Evolutionary conservation across 176 grass and related monocot genomes (phyloP), one percentile per base, ranked within the genome.

Genomic region (Aegilops tauschii): DNA sequence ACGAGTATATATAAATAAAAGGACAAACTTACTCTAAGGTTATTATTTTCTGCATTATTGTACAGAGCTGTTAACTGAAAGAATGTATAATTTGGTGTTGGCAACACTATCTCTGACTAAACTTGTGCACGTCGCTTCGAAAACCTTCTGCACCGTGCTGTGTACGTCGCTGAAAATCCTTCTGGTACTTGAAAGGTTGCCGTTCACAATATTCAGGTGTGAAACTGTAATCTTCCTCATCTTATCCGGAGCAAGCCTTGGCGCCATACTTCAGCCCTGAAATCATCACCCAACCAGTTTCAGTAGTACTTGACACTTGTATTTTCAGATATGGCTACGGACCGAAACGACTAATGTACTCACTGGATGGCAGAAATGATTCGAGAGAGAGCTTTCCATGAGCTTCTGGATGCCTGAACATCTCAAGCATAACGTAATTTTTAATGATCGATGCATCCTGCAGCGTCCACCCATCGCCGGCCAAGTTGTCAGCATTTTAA

Each of bases 401-500:
- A 83, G 80, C 58, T 6, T 42, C 44, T 12, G 44, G 44, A 47
- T 47, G 44, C 11, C 44, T 12, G 44, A 47, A 47, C 44, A 47
- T 11, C 44, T 47, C 47, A 45, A 45, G 42, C 42, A 62, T 90
- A 8, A 91, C 64, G 0, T 52, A 61, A 25, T 98, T 66, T 39
- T 92, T 98, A 30, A 94, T 40, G 5, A 92, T 23, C 1, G 79
- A 80, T 0, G 91, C 88, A 21, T 86, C 79, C 4, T 70, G 91
- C 66, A 92, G 18, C 37, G 45, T 83, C 56, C 69, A 80, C 36
- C 42, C 28, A 32, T 88, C 76, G 25, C 86, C 52, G 21, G 34
- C 54, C 20, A 95, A 68, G 44, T 11, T 45, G 10, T 49, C 45
- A 49, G 12, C 45, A 49, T 1, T 4, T 49, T 14, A 14, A 4